phyloP scores from a whole-genome alignment of 83 land plant species.

The Picea abies region DNA sequence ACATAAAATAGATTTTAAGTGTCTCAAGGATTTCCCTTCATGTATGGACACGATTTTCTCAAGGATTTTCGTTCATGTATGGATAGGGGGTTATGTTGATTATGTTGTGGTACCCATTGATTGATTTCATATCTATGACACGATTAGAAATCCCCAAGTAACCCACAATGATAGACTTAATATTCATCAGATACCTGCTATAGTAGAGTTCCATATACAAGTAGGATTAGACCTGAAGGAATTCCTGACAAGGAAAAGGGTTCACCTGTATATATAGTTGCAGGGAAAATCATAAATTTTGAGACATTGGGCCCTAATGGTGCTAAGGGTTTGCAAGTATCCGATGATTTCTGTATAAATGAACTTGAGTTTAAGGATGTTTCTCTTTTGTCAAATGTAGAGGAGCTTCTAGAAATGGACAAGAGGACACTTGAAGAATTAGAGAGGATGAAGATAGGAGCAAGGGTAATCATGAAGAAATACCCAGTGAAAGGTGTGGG shows the following conservation, averaged over 20 bases:
- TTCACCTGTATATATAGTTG: constrained; percentile 30
- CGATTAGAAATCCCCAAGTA: background rate
- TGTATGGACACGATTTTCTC: no score
- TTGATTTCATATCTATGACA: constrained; percentile 26
- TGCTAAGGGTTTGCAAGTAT: background rate
- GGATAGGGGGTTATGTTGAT: constrained; percentile 28
- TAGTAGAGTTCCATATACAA: constrained; percentile 55
- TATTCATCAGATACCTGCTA: constrained; percentile 12
- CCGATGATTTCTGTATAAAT: background rate
- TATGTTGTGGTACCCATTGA: constrained; percentile 15
- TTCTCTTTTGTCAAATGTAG: background rate
- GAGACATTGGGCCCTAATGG: constrained; percentile 25
- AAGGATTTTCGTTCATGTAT: constrained; percentile 21
- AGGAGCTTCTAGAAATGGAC: constrained; percentile 17
- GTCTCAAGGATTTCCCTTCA: no score
- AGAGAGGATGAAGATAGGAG: constrained; percentile 59
- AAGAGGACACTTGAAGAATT: constrained; percentile 48
- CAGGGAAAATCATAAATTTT: constrained; percentile 34
- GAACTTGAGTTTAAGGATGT: no score
- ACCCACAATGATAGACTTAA: no score
- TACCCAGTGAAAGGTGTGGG: constrained; percentile 70
- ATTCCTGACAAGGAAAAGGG: constrained; percentile 37
- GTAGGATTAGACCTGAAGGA: constrained; percentile 48
- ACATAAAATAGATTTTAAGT: no score
- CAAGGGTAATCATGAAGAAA: constrained; percentile 41